phyloP scores from a whole-genome alignment of 306 rosid species.

The Medicago arabica region DNA sequence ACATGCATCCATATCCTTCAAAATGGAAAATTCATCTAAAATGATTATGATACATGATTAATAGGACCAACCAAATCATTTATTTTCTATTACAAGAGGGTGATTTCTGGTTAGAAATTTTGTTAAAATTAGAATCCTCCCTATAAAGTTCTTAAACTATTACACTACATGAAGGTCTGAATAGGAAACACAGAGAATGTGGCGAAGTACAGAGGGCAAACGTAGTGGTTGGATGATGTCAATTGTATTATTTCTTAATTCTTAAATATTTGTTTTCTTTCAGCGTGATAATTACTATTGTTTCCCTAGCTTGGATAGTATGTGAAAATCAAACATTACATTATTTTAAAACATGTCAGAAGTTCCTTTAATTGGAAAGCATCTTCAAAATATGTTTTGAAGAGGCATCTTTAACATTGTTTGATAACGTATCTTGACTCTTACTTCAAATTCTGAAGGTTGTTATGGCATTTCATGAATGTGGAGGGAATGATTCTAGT shows the following conservation, averaged over 20 bases:
- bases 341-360: conserved; percentile 26
- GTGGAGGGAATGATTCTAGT: conserved; percentile 72
- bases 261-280: conserved; percentile 23
- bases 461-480: conserved; percentile 94
- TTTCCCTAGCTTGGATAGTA: conserved; percentile 30
- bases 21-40: conserved; percentile 2
- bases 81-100: conserved; percentile 19
- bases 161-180: neutral
- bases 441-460: conserved; percentile 66
- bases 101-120: conserved; percentile 10
- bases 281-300: neutral
- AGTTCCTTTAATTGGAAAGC: conserved; percentile 22
- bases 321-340: conserved; percentile 35
- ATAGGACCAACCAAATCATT: conserved; percentile 28
- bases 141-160: conserved; percentile 23
- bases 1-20: conserved; percentile 25
- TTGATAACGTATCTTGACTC: conserved; percentile 44
- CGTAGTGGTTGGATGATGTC: conserved; percentile 33
- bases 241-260: conserved; percentile 12
- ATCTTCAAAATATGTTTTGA: too few relatives aligned
- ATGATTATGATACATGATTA: conserved; percentile 15
- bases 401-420: conserved; percentile 28
- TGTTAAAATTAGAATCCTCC: conserved; percentile 13
- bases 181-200: conserved; percentile 11
- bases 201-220: conserved; percentile 11